Conservation (phyloP, 306 rosid genomes). For the Vicia sativa region DNA sequence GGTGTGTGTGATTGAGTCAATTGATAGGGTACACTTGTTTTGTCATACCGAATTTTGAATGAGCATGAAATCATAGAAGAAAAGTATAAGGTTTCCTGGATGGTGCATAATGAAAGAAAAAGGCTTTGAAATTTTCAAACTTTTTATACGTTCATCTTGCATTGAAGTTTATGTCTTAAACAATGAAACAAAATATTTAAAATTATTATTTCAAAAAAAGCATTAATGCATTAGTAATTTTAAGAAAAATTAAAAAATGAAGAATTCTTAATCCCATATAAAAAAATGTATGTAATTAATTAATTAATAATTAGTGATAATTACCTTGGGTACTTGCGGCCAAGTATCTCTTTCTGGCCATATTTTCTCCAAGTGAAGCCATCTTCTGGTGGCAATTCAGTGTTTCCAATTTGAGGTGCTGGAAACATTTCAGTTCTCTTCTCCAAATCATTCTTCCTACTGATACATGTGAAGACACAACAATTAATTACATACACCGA, state of each 20-base stretch:
- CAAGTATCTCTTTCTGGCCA: constrained; percentile 86
- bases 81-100: constrained; percentile 20
- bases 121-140: constrained; percentile 37
- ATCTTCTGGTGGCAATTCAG: constrained; percentile 78
- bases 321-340: constrained; percentile 65
- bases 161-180: no score
- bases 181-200: no score
- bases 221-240: no score
- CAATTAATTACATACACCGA: no score
- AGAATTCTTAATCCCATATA: no score
- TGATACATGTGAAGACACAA: neutral
- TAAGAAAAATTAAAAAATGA: no score
- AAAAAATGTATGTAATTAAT: no score
- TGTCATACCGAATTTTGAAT: constrained; percentile 35
- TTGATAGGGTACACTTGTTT: neutral
- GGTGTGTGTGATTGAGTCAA: constrained; percentile 35
- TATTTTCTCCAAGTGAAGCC: constrained; percentile 86
- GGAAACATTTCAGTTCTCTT: constrained; percentile 42
- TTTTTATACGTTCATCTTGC: no score
- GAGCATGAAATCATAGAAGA: constrained; percentile 13
- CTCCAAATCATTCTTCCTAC: constrained; percentile 51
- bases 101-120: constrained; percentile 8
- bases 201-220: no score
- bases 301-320: constrained; percentile 2
- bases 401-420: constrained; percentile 71